Evolutionary conservation across 164 flowering plant species (phyloP).

Genomic region (Euptelea pleiosperma): DNA sequence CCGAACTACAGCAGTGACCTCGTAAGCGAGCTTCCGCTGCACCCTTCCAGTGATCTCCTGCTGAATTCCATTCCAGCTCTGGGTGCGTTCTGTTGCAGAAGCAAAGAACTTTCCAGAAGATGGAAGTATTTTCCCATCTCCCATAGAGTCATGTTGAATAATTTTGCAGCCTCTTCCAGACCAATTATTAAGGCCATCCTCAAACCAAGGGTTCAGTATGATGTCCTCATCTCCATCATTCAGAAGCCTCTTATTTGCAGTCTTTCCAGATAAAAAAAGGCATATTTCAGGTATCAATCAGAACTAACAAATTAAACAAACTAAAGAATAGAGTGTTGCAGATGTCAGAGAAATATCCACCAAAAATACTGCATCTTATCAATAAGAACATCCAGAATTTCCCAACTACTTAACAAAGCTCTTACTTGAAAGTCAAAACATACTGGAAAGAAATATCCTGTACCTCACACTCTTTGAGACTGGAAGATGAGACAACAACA

Average conservation of each 20-base stretch:
- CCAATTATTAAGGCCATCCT: slow-evolving; percentile 83
- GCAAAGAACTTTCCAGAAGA: slow-evolving; percentile 71
- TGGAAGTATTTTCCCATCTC: slow-evolving; percentile 74
- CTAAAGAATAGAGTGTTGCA: not conserved
- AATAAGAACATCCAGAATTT: not conserved
- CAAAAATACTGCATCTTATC: not conserved
- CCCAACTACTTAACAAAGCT: not conserved
- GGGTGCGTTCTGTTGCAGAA: slow-evolving; percentile 71
- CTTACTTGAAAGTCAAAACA: not conserved
- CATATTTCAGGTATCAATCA: not conserved
- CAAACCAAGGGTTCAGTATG: slow-evolving; percentile 71
- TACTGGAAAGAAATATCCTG: slow-evolving; percentile 2
- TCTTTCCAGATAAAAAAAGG: slow-evolving; percentile 13
- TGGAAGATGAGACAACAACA: slow-evolving; percentile 37
- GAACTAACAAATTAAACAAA: not conserved
- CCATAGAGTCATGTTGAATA: slow-evolving; percentile 69
- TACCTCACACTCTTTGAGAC: slow-evolving; percentile 32
- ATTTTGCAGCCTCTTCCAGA: slow-evolving; percentile 82
- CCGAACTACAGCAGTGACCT: slow-evolving; percentile 64
- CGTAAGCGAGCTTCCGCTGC: slow-evolving; percentile 77
- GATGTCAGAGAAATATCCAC: not conserved
- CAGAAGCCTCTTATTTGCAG: slow-evolving; percentile 7
- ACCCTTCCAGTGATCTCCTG: slow-evolving; percentile 86
- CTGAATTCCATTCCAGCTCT: slow-evolving; percentile 89
- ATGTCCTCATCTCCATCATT: slow-evolving; percentile 55